Evolutionary conservation across 768 basidiomycete genomes (phyloP), one percentile per base, ranked within the genome.

Genomic region (Trametes cinnabarina): DNA sequence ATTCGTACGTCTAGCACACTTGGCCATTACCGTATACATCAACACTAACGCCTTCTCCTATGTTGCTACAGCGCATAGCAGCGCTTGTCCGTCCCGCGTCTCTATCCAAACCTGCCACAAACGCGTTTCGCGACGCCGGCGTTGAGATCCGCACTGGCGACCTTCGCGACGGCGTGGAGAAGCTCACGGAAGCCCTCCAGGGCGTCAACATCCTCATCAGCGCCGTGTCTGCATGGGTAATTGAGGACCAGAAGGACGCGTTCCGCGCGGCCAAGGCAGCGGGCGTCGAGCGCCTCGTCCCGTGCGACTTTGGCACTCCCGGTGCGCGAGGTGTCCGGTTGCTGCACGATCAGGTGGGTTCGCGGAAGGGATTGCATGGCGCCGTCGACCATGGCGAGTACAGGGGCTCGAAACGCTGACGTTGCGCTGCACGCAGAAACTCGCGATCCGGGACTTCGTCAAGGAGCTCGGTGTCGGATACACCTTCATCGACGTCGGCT

Each of bases 401-500:
- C n/a, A n/a, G n/a, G n/a, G n/a, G n/a, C n/a, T n/a, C n/a, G n/a
- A n/a, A 32, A 1, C 7, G 12, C 30, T 32, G 30, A 7, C 7
- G 30, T 32, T 12, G 30, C 30, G 6, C 30, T 32, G 7, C 30
- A 32, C 12, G 30, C 30, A 73, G 71, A 73, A 72, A 67, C 61
- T 67, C 4, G 63, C 54, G 7, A 64, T 72, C 20, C 65, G 64
- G 30, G 63, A 68, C 5, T 69, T 66, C 51, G 50, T 72, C 51
- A 40, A 63, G 14, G 62, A 61, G 9, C 55, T 66, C 17, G 66
- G 62, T 35, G 52, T 71, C 3, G 57, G 62, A 1, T 67, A 73
- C 51, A 72, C 72, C 8, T 67, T 70, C 58, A 69, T 73, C 49
- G 71, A 71, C 47, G 68, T 69, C n/a, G 70, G 72, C 5, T 70